Base-by-base conservation (phyloP, 768 basidiomycete genomes). In the Lentinula lateritia region DNA sequence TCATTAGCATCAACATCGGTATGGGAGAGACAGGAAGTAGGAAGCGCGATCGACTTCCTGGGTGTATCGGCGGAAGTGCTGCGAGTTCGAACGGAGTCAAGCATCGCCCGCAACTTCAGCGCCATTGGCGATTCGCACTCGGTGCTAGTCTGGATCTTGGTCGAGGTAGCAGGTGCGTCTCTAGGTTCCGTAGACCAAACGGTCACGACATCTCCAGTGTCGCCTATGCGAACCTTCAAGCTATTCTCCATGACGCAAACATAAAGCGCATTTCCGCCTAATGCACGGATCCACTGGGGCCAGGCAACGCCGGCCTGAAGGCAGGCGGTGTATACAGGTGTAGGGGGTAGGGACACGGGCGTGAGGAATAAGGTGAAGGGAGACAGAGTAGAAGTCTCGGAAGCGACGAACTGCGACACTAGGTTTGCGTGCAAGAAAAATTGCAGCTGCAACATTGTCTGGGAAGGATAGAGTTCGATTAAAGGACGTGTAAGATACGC, bases 251-350 rank as follows among this genome's bases (percentile, higher is more conserved):
- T 60, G 4, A 60, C 50, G 7, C 28, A 60, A 23, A 60, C 50
- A 28, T 50, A 60, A 6, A 60, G n/a, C 12, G 36, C 38, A 39
- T 52, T 36, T 1, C 59, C 59, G 15, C 59, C 50, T n/a, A 60
- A 35, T 8, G 59, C 59, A 41, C 20, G 23, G 18, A 60, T 60
- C 59, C 59, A 60, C 34, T 36, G 16, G 4, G 48, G 38, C 59
- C 59, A 60, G 4, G 34, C 36, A 1, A 60, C 28, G 16, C 59
- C 59, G 16, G 59, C 50, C 20, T 50, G 50, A 7, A 60, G 50
- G 36, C 59, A 60, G 42, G 59, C 59, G 23, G 59, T 39, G n/a
- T 60, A 60, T 18, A 60, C 34, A 2, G 59, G 50, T 18, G 59
- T 52, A 43, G 50, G 50, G 39, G 59, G 59, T n/a, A 60, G 50